These are phyloP conservation scores for Sugiyamaella novakii DNA, from an alignment of 1,139 yeast genomes.

Conservation along the genomic window DNA sequence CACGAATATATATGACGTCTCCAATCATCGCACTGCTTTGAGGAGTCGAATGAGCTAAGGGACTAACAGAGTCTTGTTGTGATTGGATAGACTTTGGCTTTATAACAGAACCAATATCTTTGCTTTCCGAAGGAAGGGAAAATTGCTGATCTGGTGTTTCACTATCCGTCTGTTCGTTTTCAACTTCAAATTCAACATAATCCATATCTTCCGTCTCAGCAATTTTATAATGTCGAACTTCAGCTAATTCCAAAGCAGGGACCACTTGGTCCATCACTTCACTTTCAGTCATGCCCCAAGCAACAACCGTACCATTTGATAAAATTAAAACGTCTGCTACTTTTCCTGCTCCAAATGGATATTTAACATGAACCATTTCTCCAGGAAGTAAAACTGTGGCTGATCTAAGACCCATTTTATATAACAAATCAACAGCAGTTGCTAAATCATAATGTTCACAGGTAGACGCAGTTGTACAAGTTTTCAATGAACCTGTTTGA, in stretches of 20 bases:
- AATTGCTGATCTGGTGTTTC: slow-evolving; percentile 7
- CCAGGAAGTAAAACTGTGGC: slow-evolving; percentile 60
- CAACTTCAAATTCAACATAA: slow-evolving; percentile 61
- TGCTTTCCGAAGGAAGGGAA: slow-evolving; percentile 8
- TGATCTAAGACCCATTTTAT: slow-evolving; percentile 44
- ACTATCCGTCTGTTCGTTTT: background rate
- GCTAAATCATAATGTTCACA: slow-evolving; percentile 68
- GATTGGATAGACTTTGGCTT: slow-evolving; percentile 6
- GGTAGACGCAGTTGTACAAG: slow-evolving; percentile 67
- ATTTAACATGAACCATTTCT: slow-evolving; percentile 59
- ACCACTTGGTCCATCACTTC: slow-evolving; percentile 52
- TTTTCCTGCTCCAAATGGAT: slow-evolving; percentile 45
- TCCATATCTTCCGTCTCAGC: slow-evolving; percentile 88
- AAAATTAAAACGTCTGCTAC: slow-evolving; percentile 60
- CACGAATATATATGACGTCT: slow-evolving; percentile 67
- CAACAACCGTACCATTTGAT: slow-evolving; percentile 73
- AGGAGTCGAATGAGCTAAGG: background rate
- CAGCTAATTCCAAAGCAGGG: slow-evolving; percentile 52
- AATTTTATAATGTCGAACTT: slow-evolving; percentile 51
- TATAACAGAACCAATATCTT: background rate
- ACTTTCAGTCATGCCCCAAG: slow-evolving; percentile 67
- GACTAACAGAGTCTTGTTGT: background rate
- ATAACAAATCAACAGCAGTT: slow-evolving; percentile 44
- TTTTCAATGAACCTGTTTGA: slow-evolving; percentile 25
- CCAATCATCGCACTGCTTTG: slow-evolving; percentile 54